phyloP scores from a whole-genome alignment of 257 asterid genomes.

The Galeopsis tetrahit region DNA sequence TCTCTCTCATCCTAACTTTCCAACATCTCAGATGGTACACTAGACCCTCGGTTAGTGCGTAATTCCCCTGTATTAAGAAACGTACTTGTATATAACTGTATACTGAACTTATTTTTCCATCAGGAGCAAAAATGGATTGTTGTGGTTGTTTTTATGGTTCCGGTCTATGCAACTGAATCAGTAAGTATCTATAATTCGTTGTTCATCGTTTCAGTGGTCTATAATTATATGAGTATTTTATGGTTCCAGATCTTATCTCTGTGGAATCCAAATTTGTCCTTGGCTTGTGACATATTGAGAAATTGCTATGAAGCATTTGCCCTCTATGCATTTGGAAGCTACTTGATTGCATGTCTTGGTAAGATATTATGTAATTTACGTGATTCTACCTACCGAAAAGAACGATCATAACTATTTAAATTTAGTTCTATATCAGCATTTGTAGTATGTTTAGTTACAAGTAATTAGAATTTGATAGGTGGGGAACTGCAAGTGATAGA shows the following conservation, averaged over 20 bases:
- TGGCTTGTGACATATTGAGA: constrained; percentile 88
- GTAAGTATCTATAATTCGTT: constrained; percentile 48
- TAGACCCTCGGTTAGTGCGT: constrained; percentile 66
- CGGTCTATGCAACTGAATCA: constrained; percentile 88
- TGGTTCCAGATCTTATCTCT: constrained; percentile 69
- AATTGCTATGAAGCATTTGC: constrained; percentile 97
- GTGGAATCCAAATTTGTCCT: constrained; percentile 72
- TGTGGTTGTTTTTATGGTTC: constrained; percentile 84
- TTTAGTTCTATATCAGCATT: background rate
- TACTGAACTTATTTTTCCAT: constrained; percentile 12
- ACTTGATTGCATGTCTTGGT: constrained; percentile 97
- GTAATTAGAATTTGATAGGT: constrained; percentile 50
- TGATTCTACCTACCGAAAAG: background rate
- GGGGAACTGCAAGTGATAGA: constrained; percentile 68
- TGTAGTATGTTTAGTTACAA: constrained; percentile 5
- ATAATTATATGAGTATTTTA: background rate
- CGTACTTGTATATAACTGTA: too few species aligned
- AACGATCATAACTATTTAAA: background rate
- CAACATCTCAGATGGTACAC: constrained; percentile 87
- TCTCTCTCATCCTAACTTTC: constrained; percentile 64
- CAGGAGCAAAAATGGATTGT: constrained; percentile 99
- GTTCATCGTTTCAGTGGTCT: background rate
- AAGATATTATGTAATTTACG: constrained; percentile 32
- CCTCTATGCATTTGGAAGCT: constrained; percentile 94
- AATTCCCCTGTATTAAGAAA: background rate